These are phyloP conservation scores for Sporothrix brasiliensis DNA, from an alignment of 2,329 filamentous ascomycete genomes.

Conservation along the genomic window DNA sequence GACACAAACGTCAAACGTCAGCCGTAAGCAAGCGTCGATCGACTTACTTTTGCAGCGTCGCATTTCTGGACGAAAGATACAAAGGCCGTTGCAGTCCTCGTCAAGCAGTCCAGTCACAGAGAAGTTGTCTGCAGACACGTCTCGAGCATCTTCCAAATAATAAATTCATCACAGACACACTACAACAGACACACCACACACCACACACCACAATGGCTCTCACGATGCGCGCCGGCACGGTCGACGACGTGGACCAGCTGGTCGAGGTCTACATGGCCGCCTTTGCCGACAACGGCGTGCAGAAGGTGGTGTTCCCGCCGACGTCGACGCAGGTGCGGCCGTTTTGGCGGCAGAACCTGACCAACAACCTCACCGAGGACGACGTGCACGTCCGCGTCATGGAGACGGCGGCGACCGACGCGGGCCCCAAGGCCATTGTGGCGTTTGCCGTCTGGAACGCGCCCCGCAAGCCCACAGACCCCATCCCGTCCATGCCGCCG, in stretches of 20 bases:
- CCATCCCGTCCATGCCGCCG: constrained; percentile 36
- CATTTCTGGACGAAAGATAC: too few relatives aligned
- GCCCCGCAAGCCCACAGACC: constrained; percentile 37
- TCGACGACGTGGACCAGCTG: constrained; percentile 48
- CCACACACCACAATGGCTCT: constrained; percentile 26
- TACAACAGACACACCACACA: neutral
- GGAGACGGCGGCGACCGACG: constrained; percentile 21
- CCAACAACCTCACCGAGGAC: constrained; percentile 48
- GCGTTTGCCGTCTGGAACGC: constrained; percentile 54
- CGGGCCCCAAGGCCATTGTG: constrained; percentile 40
- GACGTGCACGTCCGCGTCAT: constrained; percentile 48
- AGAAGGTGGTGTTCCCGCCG: constrained; percentile 46
- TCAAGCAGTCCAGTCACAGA: too few relatives aligned
- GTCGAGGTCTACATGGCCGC: constrained; percentile 51
- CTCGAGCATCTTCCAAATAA: neutral
- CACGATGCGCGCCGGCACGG: constrained; percentile 46
- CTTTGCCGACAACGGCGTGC: constrained; percentile 48
- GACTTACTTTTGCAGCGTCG: too few relatives aligned
- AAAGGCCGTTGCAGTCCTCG: too few relatives aligned
- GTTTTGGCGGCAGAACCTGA: constrained; percentile 45
- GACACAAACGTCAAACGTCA: too few relatives aligned
- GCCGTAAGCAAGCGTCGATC: too few relatives aligned
- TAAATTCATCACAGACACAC: neutral
- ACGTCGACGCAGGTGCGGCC: constrained; percentile 36
- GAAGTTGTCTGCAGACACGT: too few relatives aligned